phyloP scores from a whole-genome alignment of 768 basidiomycete genomes.

The Russula olivacea region DNA sequence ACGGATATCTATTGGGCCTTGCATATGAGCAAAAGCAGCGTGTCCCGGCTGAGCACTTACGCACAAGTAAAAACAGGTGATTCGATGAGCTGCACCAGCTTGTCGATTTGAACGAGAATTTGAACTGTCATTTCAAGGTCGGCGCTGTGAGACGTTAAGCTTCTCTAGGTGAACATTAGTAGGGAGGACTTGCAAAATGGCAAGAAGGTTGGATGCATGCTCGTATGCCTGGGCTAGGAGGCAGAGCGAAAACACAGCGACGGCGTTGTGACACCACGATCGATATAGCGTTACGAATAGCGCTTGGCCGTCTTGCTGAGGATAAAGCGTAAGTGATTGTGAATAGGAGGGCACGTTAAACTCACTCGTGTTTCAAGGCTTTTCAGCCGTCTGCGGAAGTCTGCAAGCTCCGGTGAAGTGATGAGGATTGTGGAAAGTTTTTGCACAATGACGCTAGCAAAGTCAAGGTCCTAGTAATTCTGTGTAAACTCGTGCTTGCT shows the following conservation, averaged over 20 bases:
- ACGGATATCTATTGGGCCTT: constrained; percentile 54
- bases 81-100: constrained; percentile 95
- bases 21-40: neutral
- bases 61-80: constrained; percentile 97
- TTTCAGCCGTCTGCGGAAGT: constrained; percentile 89
- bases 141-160: constrained; percentile 48
- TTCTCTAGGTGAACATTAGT: neutral
- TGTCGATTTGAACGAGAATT: constrained; percentile 93
- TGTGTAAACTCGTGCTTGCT: neutral
- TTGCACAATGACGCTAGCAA: constrained; percentile 95
- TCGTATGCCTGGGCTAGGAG: constrained; percentile 97
- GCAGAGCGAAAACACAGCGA: constrained; percentile 93
- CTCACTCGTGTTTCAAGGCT: constrained; percentile 86
- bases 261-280: constrained; percentile 98
- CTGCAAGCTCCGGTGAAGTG: constrained; percentile 91
- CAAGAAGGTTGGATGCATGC: constrained; percentile 92
- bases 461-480: constrained; percentile 77
- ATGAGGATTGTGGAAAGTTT: constrained; percentile 96
- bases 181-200: constrained; percentile 72
- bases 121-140: constrained; percentile 95
- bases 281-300: constrained; percentile 90
- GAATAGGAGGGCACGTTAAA: constrained; percentile 3
- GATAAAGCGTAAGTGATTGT: neutral
- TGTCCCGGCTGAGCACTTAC: constrained; percentile 24
- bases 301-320: constrained; percentile 90